A percentile compares a stretch with the other conserved stretches of the same genome.
Conservation (phyloP, 495 filamentous ascomycete species). For the Pseudoneurospora amorphoporcata region DNA sequence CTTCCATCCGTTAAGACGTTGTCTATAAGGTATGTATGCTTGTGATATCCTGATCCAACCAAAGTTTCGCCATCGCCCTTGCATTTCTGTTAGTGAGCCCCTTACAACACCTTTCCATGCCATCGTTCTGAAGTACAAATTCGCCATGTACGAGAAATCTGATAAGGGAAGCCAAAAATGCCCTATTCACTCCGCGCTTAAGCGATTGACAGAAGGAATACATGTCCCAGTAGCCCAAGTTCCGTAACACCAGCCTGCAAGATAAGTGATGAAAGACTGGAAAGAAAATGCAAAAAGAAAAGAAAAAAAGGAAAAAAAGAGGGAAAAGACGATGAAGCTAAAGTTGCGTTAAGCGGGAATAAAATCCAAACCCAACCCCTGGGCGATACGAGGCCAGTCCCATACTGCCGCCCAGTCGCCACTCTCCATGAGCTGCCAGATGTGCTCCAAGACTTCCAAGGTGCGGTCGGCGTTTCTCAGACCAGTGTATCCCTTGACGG, state of each 20-base stretch:
- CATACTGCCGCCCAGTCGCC: slow-evolving; percentile 63
- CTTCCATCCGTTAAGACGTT: not conserved
- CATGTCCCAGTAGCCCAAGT: not conserved
- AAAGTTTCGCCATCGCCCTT: not conserved
- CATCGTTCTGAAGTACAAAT: not conserved
- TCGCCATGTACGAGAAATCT: not conserved
- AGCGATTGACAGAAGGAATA: not conserved
- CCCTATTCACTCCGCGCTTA: not conserved
- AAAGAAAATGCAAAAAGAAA: not conserved
- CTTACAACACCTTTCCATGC: not conserved
- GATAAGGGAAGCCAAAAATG: not conserved
- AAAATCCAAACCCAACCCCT: slow-evolving; percentile 71
- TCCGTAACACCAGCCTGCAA: not conserved
- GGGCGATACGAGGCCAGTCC: slow-evolving; percentile 85
- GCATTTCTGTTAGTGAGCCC: not conserved
- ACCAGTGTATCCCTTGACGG: slow-evolving; percentile 65
- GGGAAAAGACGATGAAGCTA: not conserved
- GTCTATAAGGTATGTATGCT: not conserved
- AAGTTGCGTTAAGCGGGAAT: slow-evolving; percentile 33
- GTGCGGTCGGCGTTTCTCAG: slow-evolving; percentile 74
- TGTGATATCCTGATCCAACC: not conserved
- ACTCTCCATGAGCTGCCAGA: slow-evolving; percentile 76
- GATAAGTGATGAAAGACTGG: not conserved
- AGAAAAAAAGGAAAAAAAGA: not conserved
- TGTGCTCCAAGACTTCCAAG: slow-evolving; percentile 59